Percentiles rank a stretch among this genome's conserved stretches.
Conservation (phyloP, 2,329 filamentous ascomycete species). For the Herpotrichia juniperi region DNA sequence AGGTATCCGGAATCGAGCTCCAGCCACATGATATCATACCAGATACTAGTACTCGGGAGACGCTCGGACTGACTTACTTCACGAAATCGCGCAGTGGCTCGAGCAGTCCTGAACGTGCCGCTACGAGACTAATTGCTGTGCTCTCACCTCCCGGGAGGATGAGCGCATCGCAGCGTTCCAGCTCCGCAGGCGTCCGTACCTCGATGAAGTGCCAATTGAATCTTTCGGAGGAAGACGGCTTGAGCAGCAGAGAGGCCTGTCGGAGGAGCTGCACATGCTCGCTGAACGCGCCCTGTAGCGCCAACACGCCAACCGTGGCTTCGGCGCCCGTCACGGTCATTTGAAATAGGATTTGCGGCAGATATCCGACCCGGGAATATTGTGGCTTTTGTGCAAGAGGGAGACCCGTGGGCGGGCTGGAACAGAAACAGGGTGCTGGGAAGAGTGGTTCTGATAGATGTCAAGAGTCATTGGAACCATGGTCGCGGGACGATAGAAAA, state of each 20-base stretch:
- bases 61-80: conserved; percentile 74
- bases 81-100: conserved; percentile 89
- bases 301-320: conserved; percentile 66
- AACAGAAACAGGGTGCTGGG: conserved; percentile 14
- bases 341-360: conserved; percentile 3
- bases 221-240: conserved; percentile 20
- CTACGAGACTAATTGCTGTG: conserved; percentile 89
- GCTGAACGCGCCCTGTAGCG: conserved; percentile 90
- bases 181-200: conserved; percentile 76
- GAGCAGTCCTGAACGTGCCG: conserved; percentile 78
- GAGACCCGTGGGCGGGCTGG: no score
- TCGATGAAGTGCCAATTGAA: conserved; percentile 70
- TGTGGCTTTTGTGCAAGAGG: no score
- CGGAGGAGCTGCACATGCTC: conserved; percentile 83
- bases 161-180: conserved; percentile 78
- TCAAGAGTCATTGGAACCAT: conserved; percentile 8
- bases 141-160: conserved; percentile 95
- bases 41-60: not conserved
- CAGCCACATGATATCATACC: no score
- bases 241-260: conserved; percentile 65
- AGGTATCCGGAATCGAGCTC: no score
- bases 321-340: conserved; percentile 36
- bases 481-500: conserved; percentile 9
- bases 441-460: conserved; percentile 10
- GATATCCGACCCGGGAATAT: not conserved